A percentile compares a stretch with the other conserved stretches of the same genome.
Evolutionary conservation across 139 green algal genomes (phyloP).

Genomic region (Chlamydomonas sp.): DNA sequence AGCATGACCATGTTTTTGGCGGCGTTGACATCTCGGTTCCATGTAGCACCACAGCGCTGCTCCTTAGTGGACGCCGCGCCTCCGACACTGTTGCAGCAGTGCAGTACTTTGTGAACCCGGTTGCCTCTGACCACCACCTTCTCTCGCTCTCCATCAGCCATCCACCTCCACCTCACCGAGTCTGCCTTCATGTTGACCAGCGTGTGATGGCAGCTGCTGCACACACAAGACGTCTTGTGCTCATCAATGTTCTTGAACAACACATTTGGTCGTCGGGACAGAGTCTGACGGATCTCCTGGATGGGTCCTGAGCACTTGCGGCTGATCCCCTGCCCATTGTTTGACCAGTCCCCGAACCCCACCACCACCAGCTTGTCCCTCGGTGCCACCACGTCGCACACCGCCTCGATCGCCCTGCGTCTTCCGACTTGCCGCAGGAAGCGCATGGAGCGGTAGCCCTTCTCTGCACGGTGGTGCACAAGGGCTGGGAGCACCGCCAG

Average conservation of each 20-base stretch:
- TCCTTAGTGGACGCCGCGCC: too few relatives aligned
- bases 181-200: constrained; percentile 2
- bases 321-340: background rate
- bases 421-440: background rate
- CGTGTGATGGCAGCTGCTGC: background rate
- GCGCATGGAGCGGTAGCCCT: too few relatives aligned
- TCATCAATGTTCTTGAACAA: constrained; percentile 2
- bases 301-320: background rate
- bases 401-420: background rate
- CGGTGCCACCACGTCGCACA: background rate
- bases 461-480: background rate
- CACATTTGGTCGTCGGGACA: background rate
- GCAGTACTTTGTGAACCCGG: background rate
- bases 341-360: background rate
- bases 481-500: background rate
- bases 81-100: background rate
- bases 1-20: background rate
- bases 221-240: background rate
- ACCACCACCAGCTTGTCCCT: background rate
- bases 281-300: background rate
- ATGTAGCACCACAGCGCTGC: constrained; percentile 3
- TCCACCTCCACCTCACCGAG: background rate
- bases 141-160: background rate
- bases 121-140: background rate
- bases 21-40: background rate